Base-by-base conservation (phyloP, 1,284 basidiomycete species). In the Leccinum fuscescens region DNA sequence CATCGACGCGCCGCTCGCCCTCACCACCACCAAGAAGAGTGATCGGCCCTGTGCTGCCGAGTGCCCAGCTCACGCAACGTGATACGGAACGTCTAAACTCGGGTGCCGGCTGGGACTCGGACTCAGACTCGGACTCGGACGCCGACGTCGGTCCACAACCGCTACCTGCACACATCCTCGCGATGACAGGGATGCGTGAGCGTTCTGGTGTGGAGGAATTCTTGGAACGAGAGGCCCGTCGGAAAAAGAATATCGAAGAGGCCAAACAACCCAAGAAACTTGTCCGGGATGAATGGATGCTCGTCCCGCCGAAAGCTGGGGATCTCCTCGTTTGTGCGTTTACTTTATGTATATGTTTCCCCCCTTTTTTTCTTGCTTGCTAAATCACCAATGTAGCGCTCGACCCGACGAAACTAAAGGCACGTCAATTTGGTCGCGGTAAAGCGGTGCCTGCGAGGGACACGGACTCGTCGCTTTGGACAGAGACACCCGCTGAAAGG, bases 281-380 rank as follows among this genome's bases (percentile, higher is more conserved):
- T 31, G 80, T 93, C 72, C 84, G 95, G 57, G 93, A 96, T 35
- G 93, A 95, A 72, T 97, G 94, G 94, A 97, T 97, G 95, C 81
- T 96, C 42, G 88, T 91, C 0, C 94, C 94, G 1, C 94, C 95
- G 0, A 85, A 88, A 11, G 83, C 86, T 0, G 88, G 90, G 2
- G 89, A 90, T 62, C 74, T 95, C 14, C 78, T 93, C 12, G 82
- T 83, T 53, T 88, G 92, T 93, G 67, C 66, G 90, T 83, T 20
- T 24, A 6, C 22, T 24, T 31, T 31, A 11, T 31, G 29, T 31
- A 4, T 31, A 11, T 31, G 29, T 31, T 31, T 52, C 61, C 12
- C 54, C 8, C n/a, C 8, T 11, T 15, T 11, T 22, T 8, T 6
- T 27, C 2, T 6, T 12, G 31, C 2, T 6, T 12, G 31, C 55